Conservation (phyloP, 176 grass and related monocot genomes). For the Aegilops umbellulata region DNA sequence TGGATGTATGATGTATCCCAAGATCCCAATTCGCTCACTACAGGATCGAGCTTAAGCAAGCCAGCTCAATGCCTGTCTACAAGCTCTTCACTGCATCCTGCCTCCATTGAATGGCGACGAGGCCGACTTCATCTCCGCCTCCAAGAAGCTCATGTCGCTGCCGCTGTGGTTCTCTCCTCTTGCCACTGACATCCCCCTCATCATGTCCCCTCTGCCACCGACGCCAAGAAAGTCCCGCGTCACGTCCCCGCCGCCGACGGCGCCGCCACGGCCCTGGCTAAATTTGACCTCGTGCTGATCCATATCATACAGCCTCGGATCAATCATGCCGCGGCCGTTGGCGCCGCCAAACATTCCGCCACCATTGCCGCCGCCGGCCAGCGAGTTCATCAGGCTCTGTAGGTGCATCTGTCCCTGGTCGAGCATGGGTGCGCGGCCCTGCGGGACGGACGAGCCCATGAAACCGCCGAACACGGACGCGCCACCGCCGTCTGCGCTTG, state of each 20-base stretch:
- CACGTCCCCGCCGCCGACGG: constrained; percentile 39
- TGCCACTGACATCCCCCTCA: constrained; percentile 50
- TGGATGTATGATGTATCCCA: constrained; percentile 25
- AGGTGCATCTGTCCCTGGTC: constrained; percentile 65
- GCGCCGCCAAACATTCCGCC: constrained; percentile 40
- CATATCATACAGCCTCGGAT: constrained; percentile 57
- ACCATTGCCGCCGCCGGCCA: constrained; percentile 42
- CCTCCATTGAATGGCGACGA: constrained; percentile 67
- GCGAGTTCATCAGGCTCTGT: constrained; percentile 85
- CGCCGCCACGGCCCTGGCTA: constrained; percentile 38
- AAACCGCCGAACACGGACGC: constrained; percentile 47
- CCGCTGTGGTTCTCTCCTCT: constrained; percentile 44
- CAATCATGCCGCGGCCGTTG: constrained; percentile 38
- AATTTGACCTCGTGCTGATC: constrained; percentile 74
- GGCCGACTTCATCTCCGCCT: constrained; percentile 76
- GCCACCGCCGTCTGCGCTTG: constrained; percentile 42
- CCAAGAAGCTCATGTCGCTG: constrained; percentile 53
- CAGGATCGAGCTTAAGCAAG: neutral
- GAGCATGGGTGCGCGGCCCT: constrained; percentile 36
- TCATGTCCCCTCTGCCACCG: constrained; percentile 36
- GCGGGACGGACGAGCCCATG: constrained; percentile 19
- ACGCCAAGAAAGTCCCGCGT: constrained; percentile 96
- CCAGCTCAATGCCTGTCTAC: neutral
- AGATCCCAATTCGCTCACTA: neutral
- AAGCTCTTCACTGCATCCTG: constrained; percentile 50